Base-by-base conservation (phyloP, 257 asterid species). In the Scutellaria barbata region DNA sequence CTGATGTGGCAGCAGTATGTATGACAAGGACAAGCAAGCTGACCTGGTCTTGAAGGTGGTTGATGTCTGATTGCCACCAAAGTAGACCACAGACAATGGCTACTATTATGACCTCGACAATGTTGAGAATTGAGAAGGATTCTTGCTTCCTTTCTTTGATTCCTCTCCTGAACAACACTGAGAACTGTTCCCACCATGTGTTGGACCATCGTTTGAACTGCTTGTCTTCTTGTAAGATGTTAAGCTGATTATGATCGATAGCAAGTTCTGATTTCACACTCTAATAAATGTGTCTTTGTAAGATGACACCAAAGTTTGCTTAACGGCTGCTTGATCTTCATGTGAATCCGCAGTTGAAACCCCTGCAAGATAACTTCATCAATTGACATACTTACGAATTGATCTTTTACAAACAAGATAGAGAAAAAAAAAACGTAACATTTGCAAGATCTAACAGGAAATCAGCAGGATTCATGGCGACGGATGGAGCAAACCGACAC, bases 391-490 rank as follows among this genome's bases (percentile, higher is more conserved):
- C 25, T 20, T 20, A 20, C 2, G 25, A 20, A 20, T 22, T 22
- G 25, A 22, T 22, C 25, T 22, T 22, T 22, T 22, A 22, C 25
- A 22, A 22, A 22, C 25, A 22, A 22, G 25, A 22, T 22, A 16
- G 39, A 13, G 10, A 25, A 16, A 11, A 10, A n/a, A 0, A n/a
- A 70, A 18, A n/a, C n/a, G n/a, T 80, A 92, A 95, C 98, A 50
- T 88, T 92, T 6, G 96, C 92, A 66, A 90, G 92, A 74, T 92
- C 96, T 13, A 90, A 63, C 83, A 89, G 51, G 92, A 88, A 92
- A 75, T 92, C 98, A 0, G 96, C 86, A 0, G 98, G 96, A 76
- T 92, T 92, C 98, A 92, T 89, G 33, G 96, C 77, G 7, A 92
- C 77, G 0, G 47, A 39, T 0, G 96, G 96, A 10, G 82, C 66